Base-by-base conservation (phyloP, 352 stramenopile species). In the Phytopythium chamaehyphon region DNA sequence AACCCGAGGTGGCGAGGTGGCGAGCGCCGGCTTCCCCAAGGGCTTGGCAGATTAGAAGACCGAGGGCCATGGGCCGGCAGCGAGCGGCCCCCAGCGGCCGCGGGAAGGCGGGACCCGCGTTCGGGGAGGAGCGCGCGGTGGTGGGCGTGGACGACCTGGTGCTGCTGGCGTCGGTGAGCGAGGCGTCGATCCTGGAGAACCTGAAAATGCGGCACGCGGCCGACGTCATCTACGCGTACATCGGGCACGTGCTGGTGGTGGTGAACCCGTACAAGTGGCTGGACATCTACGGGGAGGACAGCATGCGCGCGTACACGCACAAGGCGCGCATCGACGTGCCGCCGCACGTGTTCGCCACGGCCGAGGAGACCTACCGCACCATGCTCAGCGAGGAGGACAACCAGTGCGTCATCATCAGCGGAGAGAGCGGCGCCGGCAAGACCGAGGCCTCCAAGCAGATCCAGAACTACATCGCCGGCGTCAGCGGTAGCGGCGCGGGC, bases 181-280 rank as follows among this genome's bases (percentile, higher is more conserved):
- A 95, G 59, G 80, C 62, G 39, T 74, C 79, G 37, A 93, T 95
- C 60, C 70, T 95, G 16, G 83, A 93, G 62, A 95, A 95, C 69
- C 73, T 95, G 59, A 93, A 95, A 61, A 80, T 89, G 64, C 79
- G 85, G 33, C 83, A 93, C 69, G 83, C 81, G 7, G 77, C 78
- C 6, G 83, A 93, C 64, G 71, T 91, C 48, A 95, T 95, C 61
- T 95, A 95, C 64, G 67, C 81, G 43, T 95, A 92, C 67, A 95
- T 95, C 40, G 85, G 85, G 18, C 85, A 93, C 55, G 85, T 95
- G 40, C 66, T 95, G 23, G 83, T 93, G 58, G 83, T 90, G 55
- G 78, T 93, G 51, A 93, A 93, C 54, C 85, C 85, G 36, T 96
- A 96, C 76, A 96, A 96, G 56, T 93, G 85, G 83, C 76, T 96